Evolutionary conservation across 2,329 filamentous ascomycete species (phyloP).

Genomic region (Bipolaris oryzae): DNA sequence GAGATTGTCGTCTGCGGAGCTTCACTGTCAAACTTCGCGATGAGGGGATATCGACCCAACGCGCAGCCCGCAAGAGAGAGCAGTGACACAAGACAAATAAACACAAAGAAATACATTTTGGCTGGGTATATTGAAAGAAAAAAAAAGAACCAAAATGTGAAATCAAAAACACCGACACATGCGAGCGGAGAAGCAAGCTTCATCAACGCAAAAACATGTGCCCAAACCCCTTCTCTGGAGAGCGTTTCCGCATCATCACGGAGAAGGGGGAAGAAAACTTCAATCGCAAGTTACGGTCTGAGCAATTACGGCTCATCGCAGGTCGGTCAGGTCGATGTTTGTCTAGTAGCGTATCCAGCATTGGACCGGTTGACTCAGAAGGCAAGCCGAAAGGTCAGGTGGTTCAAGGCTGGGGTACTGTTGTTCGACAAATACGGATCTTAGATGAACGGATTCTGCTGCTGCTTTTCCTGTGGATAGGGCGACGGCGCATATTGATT

Average conservation of each 20-base stretch:
- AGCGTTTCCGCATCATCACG: conserved; percentile 44
- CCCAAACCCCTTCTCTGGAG: conserved; percentile 34
- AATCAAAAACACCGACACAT: conserved; percentile 46
- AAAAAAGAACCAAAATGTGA: conserved; percentile 29
- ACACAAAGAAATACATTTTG: conserved; percentile 42
- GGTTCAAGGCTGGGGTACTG: conserved; percentile 20
- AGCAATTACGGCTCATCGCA: conserved; percentile 52
- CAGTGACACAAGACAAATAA: conserved; percentile 43
- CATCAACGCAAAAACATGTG: conserved; percentile 48
- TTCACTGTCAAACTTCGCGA: conserved; percentile 28
- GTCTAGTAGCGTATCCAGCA: conserved; percentile 16
- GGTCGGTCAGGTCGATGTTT: conserved; percentile 32
- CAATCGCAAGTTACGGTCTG: conserved; percentile 50
- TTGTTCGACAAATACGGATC: conserved; percentile 32
- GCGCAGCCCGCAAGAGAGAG: conserved; percentile 43
- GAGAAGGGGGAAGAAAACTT: conserved; percentile 41
- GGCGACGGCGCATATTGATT: conserved; percentile 22
- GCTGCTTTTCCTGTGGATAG: conserved; percentile 28
- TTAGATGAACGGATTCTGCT: conserved; percentile 51
- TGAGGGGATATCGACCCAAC: conserved; percentile 48
- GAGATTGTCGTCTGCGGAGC: conserved; percentile 6
- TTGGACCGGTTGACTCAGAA: conserved; percentile 50
- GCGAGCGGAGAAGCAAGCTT: conserved; percentile 41
- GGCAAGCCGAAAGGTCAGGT: conserved; percentile 56
- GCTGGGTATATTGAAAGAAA: conserved; percentile 18